Percentiles rank a stretch among this genome's conserved stretches.
Conservation (phyloP, 2,329 filamentous ascomycete genomes). For the Helotiales sp. region DNA sequence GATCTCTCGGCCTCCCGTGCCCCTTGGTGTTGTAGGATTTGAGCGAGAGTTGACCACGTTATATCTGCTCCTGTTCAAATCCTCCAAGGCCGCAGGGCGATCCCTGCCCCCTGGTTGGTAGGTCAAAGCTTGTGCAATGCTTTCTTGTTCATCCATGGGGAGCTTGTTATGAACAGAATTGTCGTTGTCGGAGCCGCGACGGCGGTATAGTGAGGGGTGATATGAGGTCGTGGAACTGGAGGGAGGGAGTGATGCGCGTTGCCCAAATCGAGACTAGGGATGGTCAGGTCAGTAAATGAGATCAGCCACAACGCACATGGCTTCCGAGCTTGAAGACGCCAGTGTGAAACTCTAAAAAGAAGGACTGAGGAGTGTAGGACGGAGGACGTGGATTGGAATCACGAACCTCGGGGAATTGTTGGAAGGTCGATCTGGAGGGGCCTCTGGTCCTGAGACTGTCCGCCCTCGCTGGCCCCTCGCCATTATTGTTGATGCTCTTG, state of each 20-base stretch:
- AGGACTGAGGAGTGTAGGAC: conserved; percentile 17
- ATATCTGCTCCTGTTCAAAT: conserved; percentile 37
- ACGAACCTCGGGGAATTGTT: conserved; percentile 19
- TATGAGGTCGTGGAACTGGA: conserved; percentile 21
- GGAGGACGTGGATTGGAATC: conserved; percentile 4
- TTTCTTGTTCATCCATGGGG: conserved; percentile 35
- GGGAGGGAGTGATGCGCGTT: conserved; percentile 39
- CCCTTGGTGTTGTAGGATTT: conserved; percentile 40
- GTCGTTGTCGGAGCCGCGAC: conserved; percentile 40
- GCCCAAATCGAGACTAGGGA: conserved; percentile 38
- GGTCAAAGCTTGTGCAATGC: conserved; percentile 36
- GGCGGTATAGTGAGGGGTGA: conserved; percentile 32
- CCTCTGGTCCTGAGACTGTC: conserved; percentile 38
- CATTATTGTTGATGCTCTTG: conserved; percentile 25
- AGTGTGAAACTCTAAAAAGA: conserved; percentile 10
- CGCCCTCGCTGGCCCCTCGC: conserved; percentile 26
- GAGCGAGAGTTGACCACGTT: conserved; percentile 32
- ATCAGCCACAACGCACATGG: conserved; percentile 26
- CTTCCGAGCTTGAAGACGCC: conserved; percentile 15
- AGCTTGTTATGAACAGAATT: conserved; percentile 26
- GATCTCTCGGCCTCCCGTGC: conserved; percentile 31
- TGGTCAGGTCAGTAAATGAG: conserved; percentile 30
- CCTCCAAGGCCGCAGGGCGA: conserved; percentile 29
- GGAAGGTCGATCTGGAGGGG: neutral
- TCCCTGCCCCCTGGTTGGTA: conserved; percentile 36